Evolutionary conservation across 768 basidiomycete species (phyloP).

Genomic region (Xanthoconium stramineum): DNA sequence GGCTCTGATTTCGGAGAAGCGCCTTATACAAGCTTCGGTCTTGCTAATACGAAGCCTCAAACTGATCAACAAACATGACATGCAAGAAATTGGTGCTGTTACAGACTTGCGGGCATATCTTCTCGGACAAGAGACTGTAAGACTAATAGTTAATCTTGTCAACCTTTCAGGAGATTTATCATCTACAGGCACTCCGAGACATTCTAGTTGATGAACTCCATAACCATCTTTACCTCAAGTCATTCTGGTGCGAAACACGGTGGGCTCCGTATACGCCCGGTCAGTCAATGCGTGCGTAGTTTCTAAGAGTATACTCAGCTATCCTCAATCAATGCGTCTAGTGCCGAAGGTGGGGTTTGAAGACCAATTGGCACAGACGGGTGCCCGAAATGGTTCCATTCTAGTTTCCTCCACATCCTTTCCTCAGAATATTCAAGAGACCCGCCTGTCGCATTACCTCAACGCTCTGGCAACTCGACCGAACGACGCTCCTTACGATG

Average conservation of each 20-base stretch:
- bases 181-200: slow-evolving; percentile 75
- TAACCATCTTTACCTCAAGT: slow-evolving; percentile 95
- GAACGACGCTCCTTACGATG: slow-evolving; percentile 74
- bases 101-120: slow-evolving; percentile 86
- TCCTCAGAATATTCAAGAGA: slow-evolving; percentile 40
- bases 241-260: slow-evolving; percentile 91
- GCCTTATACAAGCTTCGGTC: slow-evolving; percentile 83
- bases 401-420: slow-evolving; percentile 33
- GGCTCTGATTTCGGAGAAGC: slow-evolving; percentile 93
- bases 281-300: slow-evolving; percentile 66
- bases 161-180: slow-evolving; percentile 8
- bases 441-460: slow-evolving; percentile 60
- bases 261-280: slow-evolving; percentile 84
- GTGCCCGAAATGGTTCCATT: slow-evolving; percentile 20
- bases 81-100: slow-evolving; percentile 94
- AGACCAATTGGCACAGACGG: slow-evolving; percentile 34
- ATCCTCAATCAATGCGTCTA: slow-evolving; percentile 28
- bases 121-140: slow-evolving; percentile 77
- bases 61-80: slow-evolving; percentile 85
- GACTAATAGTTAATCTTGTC: slow-evolving; percentile 26
- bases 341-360: slow-evolving; percentile 70
- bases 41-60: slow-evolving; percentile 86
- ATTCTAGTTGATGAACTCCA: slow-evolving; percentile 95
- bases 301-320: background rate
- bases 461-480: slow-evolving; percentile 63